Base-by-base conservation (phyloP, 2,329 filamentous ascomycete genomes). In the Fusarium keratoplasticum region DNA sequence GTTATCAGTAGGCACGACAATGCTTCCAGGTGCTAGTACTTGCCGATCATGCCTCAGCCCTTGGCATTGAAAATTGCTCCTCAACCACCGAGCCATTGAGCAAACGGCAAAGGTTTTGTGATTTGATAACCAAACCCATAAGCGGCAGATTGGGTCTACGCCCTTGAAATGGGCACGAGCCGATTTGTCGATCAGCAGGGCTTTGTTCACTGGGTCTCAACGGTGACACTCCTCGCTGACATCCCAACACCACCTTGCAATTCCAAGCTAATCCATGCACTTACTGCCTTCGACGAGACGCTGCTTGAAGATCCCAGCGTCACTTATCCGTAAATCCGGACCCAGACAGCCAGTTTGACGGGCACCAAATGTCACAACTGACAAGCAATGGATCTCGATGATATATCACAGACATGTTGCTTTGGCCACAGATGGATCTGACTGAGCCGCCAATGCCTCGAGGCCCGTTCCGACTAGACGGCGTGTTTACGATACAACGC, bases 11-110 rank as follows among this genome's bases (percentile, higher is more conserved):
- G 27, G 2, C 27, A 20, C 33, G 50, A 20, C n/a, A 54, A 33
- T 54, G 50, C 50, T 31, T 54, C 27, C 3, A 20, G 18, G 50
- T 54, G 27, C 50, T 9, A 54, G 18, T 31, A 54, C 50, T 31
- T 33, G 50, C 50, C n/a, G 27, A 27, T 16, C 27, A 31, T 54
- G 50, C 50, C 27, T 54, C 50, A 54, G 50, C 9, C 50, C 50
- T 54, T 54, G 50, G 50, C 50, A 54, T 54, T 54, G 50, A 54
- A 54, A 54, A 54, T 54, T 54, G 27, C 50, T 54, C 18, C 50
- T 27, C 50, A 54, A 33, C 50, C 27, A 31, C 27, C 50, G 29
- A 54, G 50, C 11, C 11, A 2, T 54, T 54, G 27, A 33, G 18
- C 50, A 54, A 54, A 54, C 18, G n/a, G 50, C 27, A 54, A 54